Percentiles rank a stretch among this genome's conserved stretches.
Conservation (phyloP, 225 moss, liverwort and hornwort species). For the Sphagnum tenellum region DNA sequence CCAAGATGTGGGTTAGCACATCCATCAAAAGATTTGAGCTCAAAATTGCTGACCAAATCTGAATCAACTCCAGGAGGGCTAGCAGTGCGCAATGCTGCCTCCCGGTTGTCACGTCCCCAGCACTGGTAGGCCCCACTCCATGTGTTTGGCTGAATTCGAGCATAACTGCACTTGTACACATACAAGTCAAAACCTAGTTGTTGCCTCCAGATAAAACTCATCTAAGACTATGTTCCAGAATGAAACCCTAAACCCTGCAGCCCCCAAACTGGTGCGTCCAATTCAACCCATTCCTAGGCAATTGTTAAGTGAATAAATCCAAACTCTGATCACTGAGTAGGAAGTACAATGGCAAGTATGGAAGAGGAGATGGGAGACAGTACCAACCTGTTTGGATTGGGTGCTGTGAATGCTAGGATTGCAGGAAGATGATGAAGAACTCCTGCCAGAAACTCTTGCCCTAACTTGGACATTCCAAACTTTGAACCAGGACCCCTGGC, state of each 20-base stretch:
- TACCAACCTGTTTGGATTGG: constrained; percentile 48
- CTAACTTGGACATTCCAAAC: constrained; percentile 53
- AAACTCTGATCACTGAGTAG: too few species aligned
- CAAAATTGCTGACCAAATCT: constrained; percentile 52
- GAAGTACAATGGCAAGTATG: too few species aligned
- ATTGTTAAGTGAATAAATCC: too few species aligned
- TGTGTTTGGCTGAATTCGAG: constrained; percentile 21
- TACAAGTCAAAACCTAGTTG: too few species aligned
- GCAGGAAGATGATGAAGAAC: constrained; percentile 73
- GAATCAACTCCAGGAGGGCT: constrained; percentile 44
- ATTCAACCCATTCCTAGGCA: too few species aligned
- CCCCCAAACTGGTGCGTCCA: too few species aligned
- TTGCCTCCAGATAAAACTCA: too few species aligned
- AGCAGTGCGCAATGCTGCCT: constrained; percentile 68
- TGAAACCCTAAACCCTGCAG: too few species aligned
- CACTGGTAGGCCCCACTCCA: constrained; percentile 79
- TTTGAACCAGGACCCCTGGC: constrained; percentile 27
- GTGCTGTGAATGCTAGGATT: constrained; percentile 55
- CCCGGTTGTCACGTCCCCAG: constrained; percentile 85
- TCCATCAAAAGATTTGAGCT: constrained; percentile 75
- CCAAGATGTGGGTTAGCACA: constrained; percentile 79
- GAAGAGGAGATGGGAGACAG: too few species aligned
- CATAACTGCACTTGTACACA: constrained; percentile 36
- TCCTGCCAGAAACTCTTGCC: constrained; percentile 59
- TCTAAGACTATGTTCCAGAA: neutral